Evolutionary conservation across 106 monocot genomes (phyloP), one percentile per base, ranked within the genome.

Genomic region (Acorus gramineus): DNA sequence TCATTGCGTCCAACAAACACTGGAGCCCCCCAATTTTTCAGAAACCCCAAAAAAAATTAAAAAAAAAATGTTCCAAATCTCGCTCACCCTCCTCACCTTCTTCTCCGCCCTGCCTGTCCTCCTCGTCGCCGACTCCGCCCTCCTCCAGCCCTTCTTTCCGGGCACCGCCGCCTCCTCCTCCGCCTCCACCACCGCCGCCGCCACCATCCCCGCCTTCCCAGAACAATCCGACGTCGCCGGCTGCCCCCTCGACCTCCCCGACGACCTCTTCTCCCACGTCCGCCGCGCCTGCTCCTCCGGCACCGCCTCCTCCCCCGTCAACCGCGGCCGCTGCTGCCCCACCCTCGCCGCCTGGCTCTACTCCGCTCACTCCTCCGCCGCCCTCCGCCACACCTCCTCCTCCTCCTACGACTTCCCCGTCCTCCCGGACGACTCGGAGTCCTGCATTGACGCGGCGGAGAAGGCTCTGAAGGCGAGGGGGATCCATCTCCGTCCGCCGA

Each of bases 171-270:
- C 69, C 65, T 10, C 28, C 28, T 28, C 28, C 28, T 28, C 77
- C 68, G 5, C 59, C 28, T 55, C 53, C 3, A 55, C 74, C 9
- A 3, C 60, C 59, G 28, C 28, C 28, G 28, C 28, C 28, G 13
- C 64, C 61, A 90, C 81, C 67, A 89, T 94, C 79, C 89, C 89
- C 11, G 93, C 93, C 14, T 86, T 94, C 86, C 94, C 89, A 7
- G 86, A 86, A 67, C 89, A 89, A 68, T 80, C 90, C 53, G 82
- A 72, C 73, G 58, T 60, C 54, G 55, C 77, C 43, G 11, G 59
- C 47, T 86, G 84, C 76, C 86, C 72, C 2, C 71, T 90, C 64
- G 44, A 71, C 56, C 82, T 87, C 57, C 71, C 86, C 28, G 66
- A 47, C 48, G 60, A 63, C 13, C 77, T 86, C 71, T 73, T 86